Evolutionary conservation across 148 eudicot species (phyloP), one percentile per base, ranked within the genome.

Genomic region (Amaranthus palmeri): DNA sequence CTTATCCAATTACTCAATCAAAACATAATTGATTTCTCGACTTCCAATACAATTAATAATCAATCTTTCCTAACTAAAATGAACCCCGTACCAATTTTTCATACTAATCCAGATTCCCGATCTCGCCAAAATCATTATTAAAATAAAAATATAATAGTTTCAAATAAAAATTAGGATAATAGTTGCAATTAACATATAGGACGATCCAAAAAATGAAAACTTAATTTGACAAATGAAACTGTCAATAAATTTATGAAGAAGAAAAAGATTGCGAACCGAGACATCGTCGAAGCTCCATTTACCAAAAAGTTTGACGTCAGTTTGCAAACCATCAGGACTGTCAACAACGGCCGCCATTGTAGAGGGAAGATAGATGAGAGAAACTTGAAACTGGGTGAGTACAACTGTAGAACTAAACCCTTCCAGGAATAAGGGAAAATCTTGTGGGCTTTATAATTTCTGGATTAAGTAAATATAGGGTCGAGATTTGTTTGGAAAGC

Each of bases 291-390:
- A 76, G 62, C 65, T 42, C 79, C 79, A 76, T 3, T 58, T 11
- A 7, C 65, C 70, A 44, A 76, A 76, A 46, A 76, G 79, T 74
- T 76, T 76, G 57, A 76, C 79, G 1, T 76, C 74, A 5, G 42
- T 68, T 15, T 63, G 74, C 13, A 7, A 70, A 0, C 51, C 42
- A 52, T 63, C 79, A 4, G 69, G 0, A 11, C 56, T 5, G 0
- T 42, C 65, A 10, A 57, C 67, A 6, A 55, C 68, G 41, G 43
- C 75, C 17, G 62, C 64, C 58, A 54, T 54, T 8, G 58, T 8
- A 11, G 58, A 54, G 0, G 58, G 36, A 25, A 25, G 36, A 25
- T 25, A 54, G 3, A 17, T 11, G 58, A 54, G 58, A 54, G 58
- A 54, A 54, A 54, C 13, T 54, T 8, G 15, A 54, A 54, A 25